Conservation (phyloP, 2,329 filamentous ascomycete genomes). For the Lasiodiplodia hormozganensis region DNA sequence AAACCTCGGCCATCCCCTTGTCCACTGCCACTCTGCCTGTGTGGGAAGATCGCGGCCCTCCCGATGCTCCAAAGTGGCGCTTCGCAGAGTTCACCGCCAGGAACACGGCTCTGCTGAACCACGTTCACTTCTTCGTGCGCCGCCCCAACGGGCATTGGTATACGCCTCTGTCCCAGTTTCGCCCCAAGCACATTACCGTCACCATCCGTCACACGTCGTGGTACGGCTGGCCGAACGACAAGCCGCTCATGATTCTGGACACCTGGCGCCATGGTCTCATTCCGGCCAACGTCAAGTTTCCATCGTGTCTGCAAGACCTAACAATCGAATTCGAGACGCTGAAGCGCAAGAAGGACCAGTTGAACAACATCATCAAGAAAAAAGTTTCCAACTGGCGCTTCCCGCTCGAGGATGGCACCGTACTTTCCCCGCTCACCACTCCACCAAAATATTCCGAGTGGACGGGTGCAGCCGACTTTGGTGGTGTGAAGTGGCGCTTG, state of each 20-base stretch:
- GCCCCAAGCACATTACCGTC: slow-evolving; percentile 49
- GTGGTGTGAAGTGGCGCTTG: slow-evolving; percentile 20
- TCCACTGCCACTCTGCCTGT: slow-evolving; percentile 35
- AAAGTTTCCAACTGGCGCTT: slow-evolving; percentile 17
- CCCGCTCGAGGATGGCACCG: background rate
- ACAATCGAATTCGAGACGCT: slow-evolving; percentile 35
- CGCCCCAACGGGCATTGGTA: slow-evolving; percentile 18
- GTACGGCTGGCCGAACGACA: slow-evolving; percentile 94
- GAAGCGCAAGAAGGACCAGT: slow-evolving; percentile 32
- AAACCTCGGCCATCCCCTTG: slow-evolving; percentile 46
- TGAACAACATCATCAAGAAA: slow-evolving; percentile 31
- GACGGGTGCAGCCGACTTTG: slow-evolving; percentile 18
- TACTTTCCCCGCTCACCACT: background rate
- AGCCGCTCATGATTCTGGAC: slow-evolving; percentile 94
- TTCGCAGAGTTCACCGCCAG: slow-evolving; percentile 12
- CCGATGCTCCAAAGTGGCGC: background rate
- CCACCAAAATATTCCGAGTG: slow-evolving; percentile 11
- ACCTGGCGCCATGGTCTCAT: slow-evolving; percentile 57
- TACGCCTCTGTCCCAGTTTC: slow-evolving; percentile 36
- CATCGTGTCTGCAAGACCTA: slow-evolving; percentile 29
- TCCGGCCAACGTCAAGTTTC: slow-evolving; percentile 34
- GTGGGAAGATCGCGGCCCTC: slow-evolving; percentile 25
- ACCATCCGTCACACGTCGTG: slow-evolving; percentile 60
- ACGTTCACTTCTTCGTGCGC: slow-evolving; percentile 27
- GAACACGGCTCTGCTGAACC: slow-evolving; percentile 13